Evolutionary conservation across 768 basidiomycete species (phyloP), one percentile per base, ranked within the genome.

Genomic region (Suillus paluster): DNA sequence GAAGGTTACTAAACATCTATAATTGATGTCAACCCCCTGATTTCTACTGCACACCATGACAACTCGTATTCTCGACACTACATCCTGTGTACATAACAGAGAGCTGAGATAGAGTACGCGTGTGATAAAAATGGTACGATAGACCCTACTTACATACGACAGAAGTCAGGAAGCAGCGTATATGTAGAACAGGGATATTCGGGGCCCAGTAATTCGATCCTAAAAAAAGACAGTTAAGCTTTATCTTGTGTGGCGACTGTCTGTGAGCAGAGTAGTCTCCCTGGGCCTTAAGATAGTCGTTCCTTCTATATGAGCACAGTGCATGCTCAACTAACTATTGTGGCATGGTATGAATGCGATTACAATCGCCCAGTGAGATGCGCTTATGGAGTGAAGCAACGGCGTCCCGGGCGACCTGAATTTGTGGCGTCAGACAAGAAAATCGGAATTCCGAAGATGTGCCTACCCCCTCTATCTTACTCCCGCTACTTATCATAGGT

Each of bases 161-260:
- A 48, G 23, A 48, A 27, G 46, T 45, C n/a, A n/a, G n/a, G n/a
- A n/a, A n/a, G n/a, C n/a, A n/a, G n/a, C n/a, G n/a, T n/a, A n/a
- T n/a, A n/a, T n/a, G n/a, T n/a, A n/a, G n/a, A n/a, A n/a, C n/a
- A n/a, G n/a, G n/a, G n/a, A n/a, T n/a, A n/a, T n/a, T n/a, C n/a
- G n/a, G n/a, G n/a, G n/a, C n/a, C n/a, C n/a, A n/a, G n/a, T n/a
- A n/a, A n/a, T n/a, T n/a, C 25, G 10, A 49, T 49, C 27, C 27
- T n/a, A 50, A 48, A 25, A 25, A 50, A 50, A 50, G 30, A 30
- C 30, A 50, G 49, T 50, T n/a, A n/a, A n/a, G n/a, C n/a, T n/a
- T 50, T 30, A 5, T 5, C 17, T 27, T 50, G 11, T 50, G 27
- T 11, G 49, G 19, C 27, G 48, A 17, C 48, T 30, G n/a, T n/a